Evolutionary conservation across 495 filamentous ascomycete genomes (phyloP).

Genomic region (Xylaria flabelliformis): DNA sequence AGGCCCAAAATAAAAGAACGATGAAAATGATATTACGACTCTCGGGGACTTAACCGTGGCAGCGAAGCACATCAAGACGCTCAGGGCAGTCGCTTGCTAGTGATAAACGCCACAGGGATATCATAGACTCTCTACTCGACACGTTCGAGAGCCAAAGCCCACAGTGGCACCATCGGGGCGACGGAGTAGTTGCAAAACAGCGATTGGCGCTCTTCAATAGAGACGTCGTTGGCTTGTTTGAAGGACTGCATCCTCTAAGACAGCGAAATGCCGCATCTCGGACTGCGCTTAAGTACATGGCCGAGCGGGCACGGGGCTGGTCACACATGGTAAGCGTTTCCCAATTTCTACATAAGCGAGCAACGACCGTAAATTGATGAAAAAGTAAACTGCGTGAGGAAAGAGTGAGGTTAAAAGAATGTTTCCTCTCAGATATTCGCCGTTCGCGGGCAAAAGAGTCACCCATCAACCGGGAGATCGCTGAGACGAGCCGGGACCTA

Average conservation of each 20-base stretch:
- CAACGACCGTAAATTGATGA: background rate
- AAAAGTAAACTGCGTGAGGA: background rate
- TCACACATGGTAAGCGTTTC: background rate
- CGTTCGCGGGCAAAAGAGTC: background rate
- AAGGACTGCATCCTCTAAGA: background rate
- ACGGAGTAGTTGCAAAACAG: background rate
- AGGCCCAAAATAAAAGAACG: background rate
- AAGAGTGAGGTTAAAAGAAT: background rate
- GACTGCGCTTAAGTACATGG: background rate
- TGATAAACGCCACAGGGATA: background rate
- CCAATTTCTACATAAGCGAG: background rate
- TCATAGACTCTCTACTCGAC: background rate
- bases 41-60: background rate
- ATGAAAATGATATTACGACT: background rate
- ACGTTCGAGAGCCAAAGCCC: background rate
- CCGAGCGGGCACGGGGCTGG: background rate
- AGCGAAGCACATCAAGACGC: background rate
- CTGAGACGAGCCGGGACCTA: conserved; percentile 26
- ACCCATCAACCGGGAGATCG: conserved; percentile 17
- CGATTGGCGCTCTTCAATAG: background rate
- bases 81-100: background rate
- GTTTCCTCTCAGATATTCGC: background rate
- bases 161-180: background rate
- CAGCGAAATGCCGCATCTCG: background rate
- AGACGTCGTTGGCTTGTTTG: background rate